Evolutionary conservation across 495 filamentous ascomycete species (phyloP).

Genomic region (Clohesyomyces aquaticus): DNA sequence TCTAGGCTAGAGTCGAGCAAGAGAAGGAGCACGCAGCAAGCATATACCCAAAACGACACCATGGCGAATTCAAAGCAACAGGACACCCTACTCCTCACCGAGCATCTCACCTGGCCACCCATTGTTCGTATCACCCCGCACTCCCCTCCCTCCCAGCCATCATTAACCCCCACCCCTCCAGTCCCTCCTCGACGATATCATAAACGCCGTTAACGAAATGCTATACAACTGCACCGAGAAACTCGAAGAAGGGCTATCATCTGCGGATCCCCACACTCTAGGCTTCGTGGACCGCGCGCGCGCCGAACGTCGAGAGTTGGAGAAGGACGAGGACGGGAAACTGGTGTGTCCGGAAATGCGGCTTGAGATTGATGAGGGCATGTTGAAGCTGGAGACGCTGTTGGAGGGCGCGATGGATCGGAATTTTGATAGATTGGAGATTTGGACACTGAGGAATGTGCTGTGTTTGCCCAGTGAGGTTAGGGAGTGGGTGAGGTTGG

Average conservation of each 20-base stretch:
- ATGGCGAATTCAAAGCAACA: slow-evolving; percentile 55
- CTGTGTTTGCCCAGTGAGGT: slow-evolving; percentile 76
- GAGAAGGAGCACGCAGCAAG: neutral
- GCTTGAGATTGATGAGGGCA: slow-evolving; percentile 83
- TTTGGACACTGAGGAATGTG: slow-evolving; percentile 87
- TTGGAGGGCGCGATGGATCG: slow-evolving; percentile 78
- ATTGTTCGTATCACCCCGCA: slow-evolving; percentile 61
- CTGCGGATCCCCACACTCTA: slow-evolving; percentile 69
- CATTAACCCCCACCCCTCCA: slow-evolving; percentile 45
- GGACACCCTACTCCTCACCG: slow-evolving; percentile 80
- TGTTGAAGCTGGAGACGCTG: slow-evolving; percentile 93
- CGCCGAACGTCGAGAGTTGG: slow-evolving; percentile 50
- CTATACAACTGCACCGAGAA: slow-evolving; percentile 82
- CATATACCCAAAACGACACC: slow-evolving; percentile 25
- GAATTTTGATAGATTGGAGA: slow-evolving; percentile 78
- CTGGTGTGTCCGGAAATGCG: slow-evolving; percentile 54
- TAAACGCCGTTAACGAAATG: slow-evolving; percentile 91
- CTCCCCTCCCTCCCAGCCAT: slow-evolving; percentile 40
- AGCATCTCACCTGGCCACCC: slow-evolving; percentile 94
- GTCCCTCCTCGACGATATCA: slow-evolving; percentile 95
- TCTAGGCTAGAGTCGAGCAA: too few species aligned
- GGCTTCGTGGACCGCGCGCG: slow-evolving; percentile 61
- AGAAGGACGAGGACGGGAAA: slow-evolving; percentile 56
- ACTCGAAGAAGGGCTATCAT: slow-evolving; percentile 77
- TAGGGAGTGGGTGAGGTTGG: slow-evolving; percentile 74